Base-by-base conservation (phyloP, 169 alveolate genomes). In the Plasmodium yoelii region DNA sequence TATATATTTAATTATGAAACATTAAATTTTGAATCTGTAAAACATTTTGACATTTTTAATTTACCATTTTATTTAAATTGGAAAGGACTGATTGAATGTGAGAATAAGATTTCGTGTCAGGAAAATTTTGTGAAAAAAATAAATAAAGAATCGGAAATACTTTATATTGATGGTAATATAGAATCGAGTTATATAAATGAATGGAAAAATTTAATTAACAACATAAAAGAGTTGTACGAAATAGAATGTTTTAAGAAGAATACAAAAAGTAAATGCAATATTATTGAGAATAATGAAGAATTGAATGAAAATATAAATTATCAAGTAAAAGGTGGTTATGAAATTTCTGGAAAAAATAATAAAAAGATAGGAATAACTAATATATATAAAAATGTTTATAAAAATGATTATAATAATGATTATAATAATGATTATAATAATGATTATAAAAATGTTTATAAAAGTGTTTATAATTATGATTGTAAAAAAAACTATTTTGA, bases 41-140 rank as follows among this genome's bases (percentile, higher is more conserved):
- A 88, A 39, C 96, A 93, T 88, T 87, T 93, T 64, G 96, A 93
- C 39, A 69, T 39, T 63, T 71, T 93, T 34, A 87, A 91, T 46
- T 53, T 90, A 15, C 46, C 69, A 28, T 69, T 61, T 51, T 72
- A 91, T 53, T 51, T 47, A 26, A 77, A 59, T 26, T 93, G 96
- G 96, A 80, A 87, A 13, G 96, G 96, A 24, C 49, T 93, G 34
- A 49, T 87, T 22, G 90, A 87, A 63, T 77, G 18, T 64, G 26
- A 49, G 34, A 4, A 22, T 55, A 46, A 28, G 8, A 7, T 51
- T 15, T 22, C 59, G 4, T 15, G 19, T 12, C n/a, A 13, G 19
- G 59, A 64, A 28, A 24, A 71, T 19, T 1, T 15, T 8, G 12
- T 18, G 53, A 39, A 51, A 19, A 19, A 51, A 60, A 34, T 34